These are phyloP conservation scores for Leccinum incarnatum DNA, from an alignment of 768 basidiomycete genomes.

Conservation along the genomic window DNA sequence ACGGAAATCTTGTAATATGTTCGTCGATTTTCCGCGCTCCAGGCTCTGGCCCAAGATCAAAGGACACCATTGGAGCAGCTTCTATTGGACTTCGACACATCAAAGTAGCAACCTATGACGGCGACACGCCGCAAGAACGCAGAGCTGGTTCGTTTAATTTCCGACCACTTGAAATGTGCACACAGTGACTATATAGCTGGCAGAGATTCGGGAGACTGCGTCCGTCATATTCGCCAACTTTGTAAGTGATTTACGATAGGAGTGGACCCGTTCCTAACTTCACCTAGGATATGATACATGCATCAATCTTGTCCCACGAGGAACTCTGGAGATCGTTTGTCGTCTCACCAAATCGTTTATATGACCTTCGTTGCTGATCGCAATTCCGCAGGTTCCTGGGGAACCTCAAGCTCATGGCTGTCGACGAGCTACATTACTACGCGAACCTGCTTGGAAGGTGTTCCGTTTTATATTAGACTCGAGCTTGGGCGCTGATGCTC, in stretches of 20 bases:
- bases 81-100: slow-evolving; percentile 60
- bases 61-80: slow-evolving; percentile 66
- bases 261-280: background rate
- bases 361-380: slow-evolving; percentile 3
- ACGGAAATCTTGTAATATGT: background rate
- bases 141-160: slow-evolving; percentile 47
- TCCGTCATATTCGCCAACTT: slow-evolving; percentile 91
- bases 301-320: slow-evolving; percentile 81
- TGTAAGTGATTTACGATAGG: slow-evolving; percentile 38
- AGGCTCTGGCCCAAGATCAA: slow-evolving; percentile 92
- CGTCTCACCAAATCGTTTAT: background rate
- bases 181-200: background rate
- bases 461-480: background rate
- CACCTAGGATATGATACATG: slow-evolving; percentile 77
- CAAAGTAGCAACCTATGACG: slow-evolving; percentile 78
- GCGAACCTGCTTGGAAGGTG: slow-evolving; percentile 78
- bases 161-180: background rate
- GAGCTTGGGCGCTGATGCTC: background rate
- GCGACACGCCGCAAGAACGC: slow-evolving; percentile 74
- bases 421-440: slow-evolving; percentile 90
- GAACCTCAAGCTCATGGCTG: slow-evolving; percentile 71
- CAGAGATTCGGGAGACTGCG: slow-evolving; percentile 68
- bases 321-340: slow-evolving; percentile 73
- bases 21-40: background rate
- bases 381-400: slow-evolving; percentile 58